Conservation (phyloP, 2,329 filamentous ascomycete species). For the Hypocreales sp. region DNA sequence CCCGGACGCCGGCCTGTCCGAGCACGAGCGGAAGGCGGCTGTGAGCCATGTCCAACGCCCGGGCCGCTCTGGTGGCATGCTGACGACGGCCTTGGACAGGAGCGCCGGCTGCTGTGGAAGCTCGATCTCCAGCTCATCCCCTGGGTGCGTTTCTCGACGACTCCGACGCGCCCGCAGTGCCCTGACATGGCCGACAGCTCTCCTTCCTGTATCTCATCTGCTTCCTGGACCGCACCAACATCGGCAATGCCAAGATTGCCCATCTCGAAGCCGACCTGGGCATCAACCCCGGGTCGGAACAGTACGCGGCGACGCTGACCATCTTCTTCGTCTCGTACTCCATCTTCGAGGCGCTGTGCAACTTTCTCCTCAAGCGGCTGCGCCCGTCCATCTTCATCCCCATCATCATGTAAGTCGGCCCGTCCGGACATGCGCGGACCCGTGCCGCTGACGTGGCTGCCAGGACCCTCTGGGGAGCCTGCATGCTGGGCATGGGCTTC, state of each 20-base stretch:
- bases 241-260: conserved; percentile 4
- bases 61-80: no score
- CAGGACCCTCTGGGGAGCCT: conserved; percentile 48
- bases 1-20: conserved; percentile 45
- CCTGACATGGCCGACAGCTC: conserved; percentile 24
- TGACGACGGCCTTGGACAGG: conserved; percentile 33
- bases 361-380: conserved; percentile 62
- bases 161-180: background rate
- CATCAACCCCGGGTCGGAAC: conserved; percentile 33
- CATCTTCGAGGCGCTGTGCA: conserved; percentile 63
- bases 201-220: conserved; percentile 59
- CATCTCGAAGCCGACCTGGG: conserved; percentile 28
- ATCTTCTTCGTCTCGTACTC: conserved; percentile 83
- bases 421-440: no score
- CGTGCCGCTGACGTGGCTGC: conserved; percentile 7
- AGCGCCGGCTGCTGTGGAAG: conserved; percentile 45
- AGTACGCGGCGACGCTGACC: conserved; percentile 63
- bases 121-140: conserved; percentile 46
- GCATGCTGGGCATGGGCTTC: conserved; percentile 57
- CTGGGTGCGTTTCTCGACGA: conserved; percentile 23
- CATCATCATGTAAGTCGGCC: conserved; percentile 51
- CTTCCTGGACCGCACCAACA: conserved; percentile 65
- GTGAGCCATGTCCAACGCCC: no score
- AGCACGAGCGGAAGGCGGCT: conserved; percentile 43
- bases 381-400: conserved; percentile 69